Conservation (phyloP, 345 rosid genomes). For the Linum lewisii region DNA sequence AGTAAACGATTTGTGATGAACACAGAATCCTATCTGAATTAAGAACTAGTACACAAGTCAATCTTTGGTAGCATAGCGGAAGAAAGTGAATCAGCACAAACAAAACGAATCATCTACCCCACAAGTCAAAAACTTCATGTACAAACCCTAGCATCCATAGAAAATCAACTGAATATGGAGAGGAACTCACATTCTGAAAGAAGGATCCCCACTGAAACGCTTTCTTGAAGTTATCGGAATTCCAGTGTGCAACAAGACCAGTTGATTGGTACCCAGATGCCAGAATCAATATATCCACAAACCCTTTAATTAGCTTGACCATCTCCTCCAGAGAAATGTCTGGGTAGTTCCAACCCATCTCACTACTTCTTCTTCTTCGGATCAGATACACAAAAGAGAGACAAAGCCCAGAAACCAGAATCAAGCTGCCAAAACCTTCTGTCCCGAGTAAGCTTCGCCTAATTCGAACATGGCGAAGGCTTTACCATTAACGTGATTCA, state of each 20-base stretch:
- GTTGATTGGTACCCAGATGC: constrained; percentile 78
- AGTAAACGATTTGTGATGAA: too few relatives aligned
- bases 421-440: too few relatives aligned
- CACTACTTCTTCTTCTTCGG: constrained; percentile 11
- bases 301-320: constrained; percentile 56
- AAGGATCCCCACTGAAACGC: constrained; percentile 71
- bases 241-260: constrained; percentile 62
- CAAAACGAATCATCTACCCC: background rate
- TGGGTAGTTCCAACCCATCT: constrained; percentile 68
- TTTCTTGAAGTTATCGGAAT: constrained; percentile 41
- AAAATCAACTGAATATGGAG: background rate
- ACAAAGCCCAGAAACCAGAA: too few relatives aligned
- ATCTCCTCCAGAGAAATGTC: constrained; percentile 45
- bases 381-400: too few relatives aligned
- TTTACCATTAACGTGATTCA: too few relatives aligned
- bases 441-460: too few relatives aligned
- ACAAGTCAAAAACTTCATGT: too few relatives aligned
- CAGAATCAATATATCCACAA: constrained; percentile 61
- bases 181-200: constrained; percentile 48
- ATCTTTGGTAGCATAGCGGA: background rate
- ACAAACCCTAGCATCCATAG: too few relatives aligned
- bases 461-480: too few relatives aligned
- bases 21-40: too few relatives aligned
- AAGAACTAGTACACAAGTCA: too few relatives aligned
- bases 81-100: background rate